phyloP scores from a whole-genome alignment of 1,284 basidiomycete genomes.

The Phlebopus sp. region DNA sequence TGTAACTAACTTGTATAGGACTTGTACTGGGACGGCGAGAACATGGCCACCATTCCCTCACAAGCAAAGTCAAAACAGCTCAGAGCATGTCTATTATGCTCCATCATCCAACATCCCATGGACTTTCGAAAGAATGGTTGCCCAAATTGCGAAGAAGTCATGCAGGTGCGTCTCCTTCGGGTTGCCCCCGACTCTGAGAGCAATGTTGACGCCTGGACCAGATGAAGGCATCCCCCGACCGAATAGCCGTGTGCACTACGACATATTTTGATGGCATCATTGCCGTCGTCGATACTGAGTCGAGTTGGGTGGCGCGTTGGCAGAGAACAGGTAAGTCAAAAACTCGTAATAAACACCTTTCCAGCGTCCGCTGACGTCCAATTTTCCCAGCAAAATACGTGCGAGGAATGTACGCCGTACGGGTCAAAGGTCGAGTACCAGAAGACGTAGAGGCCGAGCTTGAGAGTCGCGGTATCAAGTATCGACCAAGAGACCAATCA shows the following conservation, averaged over 20 bases:
- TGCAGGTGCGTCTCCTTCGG: slow-evolving; percentile 61
- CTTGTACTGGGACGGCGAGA: not conserved
- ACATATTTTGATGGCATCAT: slow-evolving; percentile 93
- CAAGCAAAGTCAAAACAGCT: slow-evolving; percentile 70
- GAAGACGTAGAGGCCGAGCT: slow-evolving; percentile 83
- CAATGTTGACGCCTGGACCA: slow-evolving; percentile 32
- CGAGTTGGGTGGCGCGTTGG: slow-evolving; percentile 95
- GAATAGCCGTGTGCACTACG: slow-evolving; percentile 88
- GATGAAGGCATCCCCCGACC: slow-evolving; percentile 88
- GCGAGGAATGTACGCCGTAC: slow-evolving; percentile 84
- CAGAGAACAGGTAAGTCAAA: slow-evolving; percentile 78
- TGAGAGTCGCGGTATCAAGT: slow-evolving; percentile 72
- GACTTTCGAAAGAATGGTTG: slow-evolving; percentile 90
- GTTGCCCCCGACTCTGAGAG: not conserved
- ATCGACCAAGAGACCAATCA: slow-evolving; percentile 74
- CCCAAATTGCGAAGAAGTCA: slow-evolving; percentile 95
- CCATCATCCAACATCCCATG: slow-evolving; percentile 78
- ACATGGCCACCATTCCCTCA: slow-evolving; percentile 50
- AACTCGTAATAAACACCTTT: slow-evolving; percentile 1
- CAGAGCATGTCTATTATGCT: slow-evolving; percentile 91
- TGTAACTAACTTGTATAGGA: not conserved
- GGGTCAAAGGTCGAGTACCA: slow-evolving; percentile 83
- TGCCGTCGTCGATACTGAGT: slow-evolving; percentile 83
- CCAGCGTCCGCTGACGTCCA: slow-evolving; percentile 4
- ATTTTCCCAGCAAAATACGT: slow-evolving; percentile 71